Evolutionary conservation across 495 filamentous ascomycete species (phyloP).

Genomic region (Penicillium turbatum): DNA sequence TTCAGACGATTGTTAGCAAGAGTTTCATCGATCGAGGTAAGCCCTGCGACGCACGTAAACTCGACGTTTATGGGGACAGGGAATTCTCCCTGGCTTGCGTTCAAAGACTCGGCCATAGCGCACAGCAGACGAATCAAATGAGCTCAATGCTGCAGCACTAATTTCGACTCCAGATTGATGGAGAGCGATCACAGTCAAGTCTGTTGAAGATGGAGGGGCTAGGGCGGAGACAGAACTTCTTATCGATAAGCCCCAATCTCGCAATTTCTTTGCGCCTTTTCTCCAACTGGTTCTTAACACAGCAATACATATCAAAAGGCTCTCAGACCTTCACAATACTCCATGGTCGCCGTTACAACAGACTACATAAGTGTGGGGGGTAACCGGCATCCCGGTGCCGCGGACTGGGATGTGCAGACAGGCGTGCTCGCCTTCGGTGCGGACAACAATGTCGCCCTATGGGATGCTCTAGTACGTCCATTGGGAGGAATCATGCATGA

Average conservation of each 20-base stretch:
- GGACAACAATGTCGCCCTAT: conserved; percentile 81
- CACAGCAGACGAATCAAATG: neutral
- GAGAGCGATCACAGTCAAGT: conserved; percentile 4
- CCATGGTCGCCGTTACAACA: conserved; percentile 44
- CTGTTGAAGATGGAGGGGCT: conserved; percentile 13
- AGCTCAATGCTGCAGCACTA: neutral
- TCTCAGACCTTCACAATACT: conserved; percentile 1
- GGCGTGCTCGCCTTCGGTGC: conserved; percentile 85
- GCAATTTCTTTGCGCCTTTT: conserved; percentile 25
- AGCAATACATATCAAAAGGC: neutral
- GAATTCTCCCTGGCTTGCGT: conserved; percentile 4
- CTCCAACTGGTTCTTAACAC: conserved; percentile 10
- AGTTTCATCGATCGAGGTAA: neutral
- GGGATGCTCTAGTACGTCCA: conserved; percentile 73
- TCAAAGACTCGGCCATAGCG: conserved; percentile 9
- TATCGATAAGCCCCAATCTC: conserved; percentile 44
- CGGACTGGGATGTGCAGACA: conserved; percentile 75
- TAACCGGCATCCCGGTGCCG: conserved; percentile 82
- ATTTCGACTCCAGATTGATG: too few relatives aligned
- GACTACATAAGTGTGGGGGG: conserved; percentile 80
- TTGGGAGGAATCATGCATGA: conserved; percentile 1
- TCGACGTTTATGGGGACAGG: conserved; percentile 59
- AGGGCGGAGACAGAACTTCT: conserved; percentile 22
- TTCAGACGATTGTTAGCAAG: conserved; percentile 10
- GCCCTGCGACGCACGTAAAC: conserved; percentile 59